phyloP scores from a whole-genome alignment of 257 asterid species.

The Capsicum chinense region DNA sequence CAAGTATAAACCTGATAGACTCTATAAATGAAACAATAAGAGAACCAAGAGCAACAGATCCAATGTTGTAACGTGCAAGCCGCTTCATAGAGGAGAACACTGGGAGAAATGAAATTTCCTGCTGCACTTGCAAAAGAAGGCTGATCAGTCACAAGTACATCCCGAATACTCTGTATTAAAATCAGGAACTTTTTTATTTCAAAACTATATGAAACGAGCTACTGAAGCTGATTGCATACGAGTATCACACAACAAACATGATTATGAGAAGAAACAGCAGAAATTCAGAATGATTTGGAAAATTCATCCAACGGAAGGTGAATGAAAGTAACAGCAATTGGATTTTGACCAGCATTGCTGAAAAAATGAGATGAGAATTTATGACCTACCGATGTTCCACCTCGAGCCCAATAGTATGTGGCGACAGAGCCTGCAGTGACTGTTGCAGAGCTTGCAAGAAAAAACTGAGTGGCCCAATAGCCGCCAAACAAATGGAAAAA shows the following conservation, averaged over 20 bases:
- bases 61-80: constrained; percentile 78
- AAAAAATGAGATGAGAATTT: background rate
- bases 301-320: background rate
- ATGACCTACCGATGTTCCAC: constrained; percentile 73
- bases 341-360: constrained; percentile 5
- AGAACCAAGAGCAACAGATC: constrained; percentile 95
- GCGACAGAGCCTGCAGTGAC: constrained; percentile 96
- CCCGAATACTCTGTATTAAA: background rate
- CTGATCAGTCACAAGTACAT: constrained; percentile 7
- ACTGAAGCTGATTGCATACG: background rate
- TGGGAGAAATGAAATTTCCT: constrained; percentile 84
- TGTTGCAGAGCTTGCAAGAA: constrained; percentile 77
- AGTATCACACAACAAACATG: background rate
- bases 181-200: background rate
- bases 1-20: constrained; percentile 86
- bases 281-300: background rate
- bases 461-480: constrained; percentile 92
- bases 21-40: constrained; percentile 70
- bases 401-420: constrained; percentile 95
- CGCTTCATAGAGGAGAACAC: constrained; percentile 96
- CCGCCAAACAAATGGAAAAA: constrained; percentile 93
- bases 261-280: background rate
- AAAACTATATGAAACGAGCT: background rate
- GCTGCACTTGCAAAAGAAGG: constrained; percentile 49
- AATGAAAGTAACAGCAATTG: background rate